Conservation (phyloP, 2,329 filamentous ascomycete genomes). For the Trichophyton benhamiae region DNA sequence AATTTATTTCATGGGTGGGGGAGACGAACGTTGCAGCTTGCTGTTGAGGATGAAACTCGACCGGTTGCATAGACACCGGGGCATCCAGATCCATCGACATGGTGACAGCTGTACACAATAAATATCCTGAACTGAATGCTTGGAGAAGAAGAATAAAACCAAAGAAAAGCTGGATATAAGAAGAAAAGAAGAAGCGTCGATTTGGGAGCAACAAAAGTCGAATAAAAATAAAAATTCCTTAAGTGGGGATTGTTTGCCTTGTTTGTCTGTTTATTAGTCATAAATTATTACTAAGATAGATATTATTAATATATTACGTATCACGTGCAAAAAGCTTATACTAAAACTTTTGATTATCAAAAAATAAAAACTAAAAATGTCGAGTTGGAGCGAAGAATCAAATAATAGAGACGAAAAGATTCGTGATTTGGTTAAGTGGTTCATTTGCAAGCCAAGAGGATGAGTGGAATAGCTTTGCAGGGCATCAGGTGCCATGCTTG, state of each 20-base stretch:
- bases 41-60: conserved; percentile 27
- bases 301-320: background rate
- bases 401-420: background rate
- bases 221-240: background rate
- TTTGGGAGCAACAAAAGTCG: background rate
- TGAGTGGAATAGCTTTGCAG: conserved; percentile 24
- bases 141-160: background rate
- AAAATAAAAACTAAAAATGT: background rate
- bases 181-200: background rate
- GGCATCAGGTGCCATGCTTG: conserved; percentile 22
- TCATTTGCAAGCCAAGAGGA: conserved; percentile 9
- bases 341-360: background rate
- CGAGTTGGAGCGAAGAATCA: background rate
- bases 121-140: background rate
- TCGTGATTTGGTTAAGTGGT: background rate
- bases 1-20: background rate
- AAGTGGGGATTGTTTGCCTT: conserved; percentile 9
- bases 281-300: background rate
- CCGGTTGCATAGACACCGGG: conserved; percentile 37
- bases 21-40: conserved; percentile 43
- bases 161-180: background rate
- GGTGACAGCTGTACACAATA: conserved; percentile 15
- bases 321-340: background rate
- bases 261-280: conserved; percentile 7
- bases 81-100: conserved; percentile 51